Base-by-base conservation (phyloP, 345 rosid species). In the Raphanus sativus region DNA sequence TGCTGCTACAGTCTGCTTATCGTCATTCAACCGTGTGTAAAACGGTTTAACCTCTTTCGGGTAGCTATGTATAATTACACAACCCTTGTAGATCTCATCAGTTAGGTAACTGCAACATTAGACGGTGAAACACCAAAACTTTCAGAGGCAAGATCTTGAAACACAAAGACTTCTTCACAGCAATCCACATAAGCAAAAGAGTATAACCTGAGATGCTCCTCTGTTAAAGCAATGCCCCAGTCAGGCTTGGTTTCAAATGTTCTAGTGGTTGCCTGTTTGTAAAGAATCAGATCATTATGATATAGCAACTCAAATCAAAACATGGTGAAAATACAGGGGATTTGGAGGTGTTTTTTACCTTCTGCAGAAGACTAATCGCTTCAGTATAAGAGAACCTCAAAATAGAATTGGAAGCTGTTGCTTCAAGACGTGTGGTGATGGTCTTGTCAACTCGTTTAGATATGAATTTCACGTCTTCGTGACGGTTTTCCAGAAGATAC, bases 181-280 rank as follows among this genome's bases (percentile, higher is more conserved):
- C 67, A 36, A 69, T 52, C 38, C 24, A 1, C 65, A 54, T 42
- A 55, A 13, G 65, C 26, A 28, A 62, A 52, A 26, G 8, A 21
- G 59, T 84, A 67, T 84, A 92, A 92, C 98, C 97, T 92, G 67
- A 90, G 83, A 84, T 90, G 93, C 75, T 86, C 96, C n/a, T 84
- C 52, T 30, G 92, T 86, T 74, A 94, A 83, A 73, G 85, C 82
- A 64, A 75, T 75, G 1, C 95, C 94, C 93, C 90, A 86, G 66
- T 85, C 84, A 12, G 87, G 82, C 75, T 89, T 85, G 56, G 81
- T 73, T 67, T 88, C 91, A 65, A 89, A 87, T 69, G 6, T 81
- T 80, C 75, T 84, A 55, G 80, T 82, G 11, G 82, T 74, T 61
- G 75, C 84, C 98, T 91, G 84, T 34, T 80, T 54, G 42, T 4